phyloP scores from a whole-genome alignment of 75 land plant species.

The Ceratopteris richardii region DNA sequence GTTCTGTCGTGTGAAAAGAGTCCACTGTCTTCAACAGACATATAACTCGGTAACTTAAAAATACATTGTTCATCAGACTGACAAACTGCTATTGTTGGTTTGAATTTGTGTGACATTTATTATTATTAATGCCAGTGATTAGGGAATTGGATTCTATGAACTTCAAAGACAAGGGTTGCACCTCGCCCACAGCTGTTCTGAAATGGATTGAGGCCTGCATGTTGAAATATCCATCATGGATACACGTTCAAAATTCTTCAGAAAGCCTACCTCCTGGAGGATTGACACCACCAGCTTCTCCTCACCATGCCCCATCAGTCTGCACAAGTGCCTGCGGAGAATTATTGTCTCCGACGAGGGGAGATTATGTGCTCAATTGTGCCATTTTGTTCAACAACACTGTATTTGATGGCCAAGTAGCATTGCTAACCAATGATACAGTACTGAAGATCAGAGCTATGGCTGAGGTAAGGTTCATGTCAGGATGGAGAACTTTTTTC shows the following conservation, averaged over 20 bases:
- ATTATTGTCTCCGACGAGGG: constrained; percentile 41
- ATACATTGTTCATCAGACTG: not conserved
- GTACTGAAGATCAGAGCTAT: constrained; percentile 87
- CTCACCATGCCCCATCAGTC: constrained; percentile 14
- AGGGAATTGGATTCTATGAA: not conserved
- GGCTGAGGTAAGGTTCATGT: constrained; percentile 74
- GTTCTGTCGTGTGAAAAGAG: too few species aligned
- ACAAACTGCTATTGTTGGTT: not conserved
- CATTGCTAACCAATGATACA: constrained; percentile 60
- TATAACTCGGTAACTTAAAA: too few species aligned
- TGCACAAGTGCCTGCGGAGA: not conserved
- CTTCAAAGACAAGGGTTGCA: not conserved
- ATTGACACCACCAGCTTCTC: constrained; percentile 70
- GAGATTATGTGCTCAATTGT: constrained; percentile 84
- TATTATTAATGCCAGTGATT: not conserved
- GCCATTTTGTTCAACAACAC: constrained; percentile 48
- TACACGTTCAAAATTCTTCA: constrained; percentile 69
- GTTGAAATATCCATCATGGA: constrained; percentile 66
- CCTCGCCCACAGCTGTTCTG: constrained; percentile 19
- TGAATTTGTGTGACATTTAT: not conserved
- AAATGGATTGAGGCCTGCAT: constrained; percentile 91
- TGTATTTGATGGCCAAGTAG: constrained; percentile 40
- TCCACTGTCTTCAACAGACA: too few species aligned
- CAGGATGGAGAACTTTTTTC: too few species aligned
- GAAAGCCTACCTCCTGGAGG: constrained; percentile 34